Conservation (phyloP, 2,329 filamentous ascomycete genomes). For the Aureobasidium lini region DNA sequence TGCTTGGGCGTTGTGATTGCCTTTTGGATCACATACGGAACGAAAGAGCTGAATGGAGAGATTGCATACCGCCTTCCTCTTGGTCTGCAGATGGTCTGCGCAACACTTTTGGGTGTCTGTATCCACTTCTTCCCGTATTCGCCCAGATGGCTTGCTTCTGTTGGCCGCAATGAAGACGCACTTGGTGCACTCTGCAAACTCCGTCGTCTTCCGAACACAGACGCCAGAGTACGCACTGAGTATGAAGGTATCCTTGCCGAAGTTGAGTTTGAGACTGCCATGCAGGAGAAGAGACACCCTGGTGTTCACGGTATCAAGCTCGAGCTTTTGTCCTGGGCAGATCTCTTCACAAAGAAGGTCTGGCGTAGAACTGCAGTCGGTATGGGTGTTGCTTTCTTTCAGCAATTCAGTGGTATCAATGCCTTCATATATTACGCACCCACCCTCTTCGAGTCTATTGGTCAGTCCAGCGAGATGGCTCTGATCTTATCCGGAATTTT, state of each 20-base stretch:
- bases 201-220: constrained; percentile 18
- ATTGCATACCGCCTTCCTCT: constrained; percentile 43
- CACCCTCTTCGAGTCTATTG: constrained; percentile 48
- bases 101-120: constrained; percentile 24
- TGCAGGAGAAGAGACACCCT: constrained; percentile 33
- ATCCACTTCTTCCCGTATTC: constrained; percentile 30
- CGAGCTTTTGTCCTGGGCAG: constrained; percentile 42
- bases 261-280: constrained; percentile 15
- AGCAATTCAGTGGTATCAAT: constrained; percentile 49
- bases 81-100: constrained; percentile 38
- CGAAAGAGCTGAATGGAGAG: constrained; percentile 37
- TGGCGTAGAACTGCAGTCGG: constrained; percentile 45
- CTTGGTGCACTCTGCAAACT: constrained; percentile 23
- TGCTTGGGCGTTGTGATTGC: constrained; percentile 43
- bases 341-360: constrained; percentile 45
- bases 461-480: constrained; percentile 23
- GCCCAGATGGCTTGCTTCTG: constrained; percentile 27
- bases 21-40: constrained; percentile 48
- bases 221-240: constrained; percentile 17
- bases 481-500: constrained; percentile 53
- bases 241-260: constrained; percentile 18
- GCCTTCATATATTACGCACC: constrained; percentile 56
- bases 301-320: constrained; percentile 35
- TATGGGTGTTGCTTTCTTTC: constrained; percentile 50
- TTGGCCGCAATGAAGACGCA: constrained; percentile 26